These are phyloP conservation scores for Begonia fuchsioides DNA, from an alignment of 306 rosid genomes.

Conservation along the genomic window DNA sequence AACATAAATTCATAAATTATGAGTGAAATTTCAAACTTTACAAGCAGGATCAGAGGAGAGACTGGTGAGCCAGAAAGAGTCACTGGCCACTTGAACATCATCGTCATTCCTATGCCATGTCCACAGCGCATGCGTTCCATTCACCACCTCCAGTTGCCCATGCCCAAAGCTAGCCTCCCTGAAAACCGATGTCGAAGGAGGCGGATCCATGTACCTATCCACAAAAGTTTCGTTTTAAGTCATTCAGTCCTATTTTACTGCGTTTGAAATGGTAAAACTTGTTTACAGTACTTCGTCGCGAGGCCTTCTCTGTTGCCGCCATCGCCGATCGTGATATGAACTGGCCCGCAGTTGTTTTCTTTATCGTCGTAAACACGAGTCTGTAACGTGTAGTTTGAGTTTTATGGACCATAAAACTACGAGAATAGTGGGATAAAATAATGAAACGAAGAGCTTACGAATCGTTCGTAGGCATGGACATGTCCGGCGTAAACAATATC, in stretches of 20 bases:
- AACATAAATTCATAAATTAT: too few relatives aligned
- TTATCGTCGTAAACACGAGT: slow-evolving; percentile 53
- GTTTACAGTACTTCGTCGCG: slow-evolving; percentile 31
- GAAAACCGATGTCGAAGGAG: slow-evolving; percentile 48
- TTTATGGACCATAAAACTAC: not conserved
- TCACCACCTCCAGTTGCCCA: slow-evolving; percentile 43
- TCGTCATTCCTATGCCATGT: slow-evolving; percentile 62
- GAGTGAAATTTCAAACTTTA: not conserved
- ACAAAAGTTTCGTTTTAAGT: not conserved
- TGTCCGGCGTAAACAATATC: slow-evolving; percentile 75
- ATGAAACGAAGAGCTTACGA: slow-evolving; percentile 39
- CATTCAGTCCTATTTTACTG: too few relatives aligned
- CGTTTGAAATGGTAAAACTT: not conserved
- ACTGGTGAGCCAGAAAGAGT: slow-evolving; percentile 37
- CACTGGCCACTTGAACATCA: slow-evolving; percentile 25
- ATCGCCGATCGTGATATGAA: slow-evolving; percentile 70
- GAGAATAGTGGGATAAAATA: too few relatives aligned
- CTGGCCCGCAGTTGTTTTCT: slow-evolving; percentile 47
- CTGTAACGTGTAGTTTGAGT: slow-evolving; percentile 13
- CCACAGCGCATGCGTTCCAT: slow-evolving; percentile 62
- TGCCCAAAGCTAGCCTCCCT: slow-evolving; percentile 89
- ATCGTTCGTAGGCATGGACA: slow-evolving; percentile 85
- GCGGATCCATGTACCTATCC: slow-evolving; percentile 34
- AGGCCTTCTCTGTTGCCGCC: slow-evolving; percentile 97
- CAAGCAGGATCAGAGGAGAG: slow-evolving; percentile 37